Percentiles rank a stretch among this genome's conserved stretches.
These are phyloP conservation scores for Beauveria asiatica DNA, from an alignment of 2,329 filamentous ascomycete species.

Conservation along the genomic window DNA sequence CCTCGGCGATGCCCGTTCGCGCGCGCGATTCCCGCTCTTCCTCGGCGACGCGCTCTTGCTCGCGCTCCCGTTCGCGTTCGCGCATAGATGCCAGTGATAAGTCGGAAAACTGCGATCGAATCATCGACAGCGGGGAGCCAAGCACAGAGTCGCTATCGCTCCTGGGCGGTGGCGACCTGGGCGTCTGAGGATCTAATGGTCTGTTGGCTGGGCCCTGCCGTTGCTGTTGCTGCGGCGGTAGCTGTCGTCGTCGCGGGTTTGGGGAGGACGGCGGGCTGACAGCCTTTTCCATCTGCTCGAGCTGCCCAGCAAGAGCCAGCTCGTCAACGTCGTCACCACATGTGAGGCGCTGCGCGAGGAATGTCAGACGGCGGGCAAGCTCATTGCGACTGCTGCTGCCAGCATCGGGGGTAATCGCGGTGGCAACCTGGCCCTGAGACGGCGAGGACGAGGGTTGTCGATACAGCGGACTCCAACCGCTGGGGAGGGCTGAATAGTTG, in stretches of 20 bases:
- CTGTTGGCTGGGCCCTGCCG: slow-evolving; percentile 10
- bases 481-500: slow-evolving; percentile 4
- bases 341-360: slow-evolving; percentile 31
- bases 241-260: slow-evolving; percentile 1
- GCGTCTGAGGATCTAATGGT: slow-evolving; percentile 10
- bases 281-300: slow-evolving; percentile 29
- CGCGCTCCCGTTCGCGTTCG: slow-evolving; percentile 9
- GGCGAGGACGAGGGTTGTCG: slow-evolving; percentile 1
- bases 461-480: slow-evolving; percentile 9
- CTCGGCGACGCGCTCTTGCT: slow-evolving; percentile 17
- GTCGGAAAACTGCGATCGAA: slow-evolving; percentile 32
- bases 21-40: slow-evolving; percentile 19
- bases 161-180: background rate
- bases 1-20: slow-evolving; percentile 23
- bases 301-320: slow-evolving; percentile 26
- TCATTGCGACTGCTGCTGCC: slow-evolving; percentile 28
- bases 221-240: background rate
- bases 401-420: background rate
- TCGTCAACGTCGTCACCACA: slow-evolving; percentile 27
- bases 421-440: background rate
- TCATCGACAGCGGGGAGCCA: slow-evolving; percentile 27
- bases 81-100: slow-evolving; percentile 27
- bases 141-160: slow-evolving; percentile 20
- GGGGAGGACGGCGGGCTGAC: slow-evolving; percentile 9
- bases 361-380: slow-evolving; percentile 33